Evolutionary conservation across 2,329 filamentous ascomycete species (phyloP).

Genomic region (Nothophoma quercina): DNA sequence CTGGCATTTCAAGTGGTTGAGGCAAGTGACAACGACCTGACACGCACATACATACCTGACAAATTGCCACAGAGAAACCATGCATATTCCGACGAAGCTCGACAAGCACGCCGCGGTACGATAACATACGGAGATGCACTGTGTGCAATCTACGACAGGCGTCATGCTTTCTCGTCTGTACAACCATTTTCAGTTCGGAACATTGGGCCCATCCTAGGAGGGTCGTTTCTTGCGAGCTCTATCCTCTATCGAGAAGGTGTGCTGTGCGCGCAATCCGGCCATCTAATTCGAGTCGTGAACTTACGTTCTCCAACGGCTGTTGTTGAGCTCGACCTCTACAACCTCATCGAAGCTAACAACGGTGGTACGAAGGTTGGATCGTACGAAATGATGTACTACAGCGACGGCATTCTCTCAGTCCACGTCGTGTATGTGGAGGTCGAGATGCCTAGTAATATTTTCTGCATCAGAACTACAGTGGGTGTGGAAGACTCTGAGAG

Average conservation of each 20-base stretch:
- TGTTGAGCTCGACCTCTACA: constrained; percentile 30
- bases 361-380: not conserved
- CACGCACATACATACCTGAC: not conserved
- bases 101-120: constrained; percentile 45
- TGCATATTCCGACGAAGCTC: constrained; percentile 56
- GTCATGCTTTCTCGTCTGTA: constrained; percentile 66
- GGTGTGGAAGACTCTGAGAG: constrained; percentile 32
- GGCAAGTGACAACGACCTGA: constrained; percentile 53
- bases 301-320: constrained; percentile 52
- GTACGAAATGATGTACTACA: constrained; percentile 40
- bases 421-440: constrained; percentile 8
- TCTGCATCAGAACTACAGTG: constrained; percentile 35
- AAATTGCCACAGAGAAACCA: constrained; percentile 48
- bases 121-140: constrained; percentile 62
- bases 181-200: constrained; percentile 68
- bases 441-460: not conserved
- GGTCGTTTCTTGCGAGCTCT: constrained; percentile 63
- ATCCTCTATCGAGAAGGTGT: constrained; percentile 71
- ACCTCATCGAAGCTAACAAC: not conserved
- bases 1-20: constrained; percentile 66
- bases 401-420: constrained; percentile 43
- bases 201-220: too few relatives aligned
- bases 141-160: constrained; percentile 67
- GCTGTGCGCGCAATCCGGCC: constrained; percentile 67
- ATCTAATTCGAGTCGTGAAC: constrained; percentile 65